Percentiles rank a stretch among this genome's conserved stretches.
phyloP scores from a whole-genome alignment of 192 early-diverging fungal genomes.

The Coemansia sp. region DNA sequence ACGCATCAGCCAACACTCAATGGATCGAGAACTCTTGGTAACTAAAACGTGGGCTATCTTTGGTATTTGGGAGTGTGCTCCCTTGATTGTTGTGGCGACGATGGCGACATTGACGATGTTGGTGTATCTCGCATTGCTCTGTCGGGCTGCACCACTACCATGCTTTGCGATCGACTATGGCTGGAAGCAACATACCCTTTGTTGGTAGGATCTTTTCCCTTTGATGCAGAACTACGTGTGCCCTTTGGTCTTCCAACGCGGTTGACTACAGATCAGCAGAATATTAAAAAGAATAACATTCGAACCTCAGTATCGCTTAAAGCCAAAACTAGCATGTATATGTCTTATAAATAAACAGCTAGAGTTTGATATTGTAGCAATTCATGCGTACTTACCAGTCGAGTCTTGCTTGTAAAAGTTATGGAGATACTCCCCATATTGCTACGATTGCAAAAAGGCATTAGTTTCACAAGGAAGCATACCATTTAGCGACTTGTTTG shows the following conservation, averaged over 20 bases:
- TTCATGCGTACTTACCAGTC: slow-evolving; percentile 26
- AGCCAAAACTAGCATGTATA: background rate
- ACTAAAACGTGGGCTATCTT: background rate
- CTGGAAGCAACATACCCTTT: background rate
- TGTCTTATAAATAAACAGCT: background rate
- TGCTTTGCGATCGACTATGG: background rate
- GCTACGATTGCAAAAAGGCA: slow-evolving; percentile 18
- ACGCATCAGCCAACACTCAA: background rate
- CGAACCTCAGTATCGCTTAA: too few species aligned
- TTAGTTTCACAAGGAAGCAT: background rate
- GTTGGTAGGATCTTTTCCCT: slow-evolving; percentile 21
- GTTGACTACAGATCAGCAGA: slow-evolving; percentile 25
- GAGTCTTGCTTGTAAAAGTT: slow-evolving; percentile 50
- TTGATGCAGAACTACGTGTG: slow-evolving; percentile 19
- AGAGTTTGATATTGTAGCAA: background rate
- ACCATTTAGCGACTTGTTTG: background rate
- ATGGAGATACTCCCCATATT: slow-evolving; percentile 47
- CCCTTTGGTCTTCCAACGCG: slow-evolving; percentile 55
- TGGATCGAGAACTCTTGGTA: too few species aligned
- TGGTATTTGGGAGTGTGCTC: slow-evolving; percentile 5
- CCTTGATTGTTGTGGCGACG: slow-evolving; percentile 2
- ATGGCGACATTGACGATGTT: slow-evolving; percentile 7
- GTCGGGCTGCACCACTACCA: background rate
- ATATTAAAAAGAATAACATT: background rate
- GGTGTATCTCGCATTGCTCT: slow-evolving; percentile 6